Evolutionary conservation across 176 grass and related monocot genomes (phyloP), one percentile per base, ranked within the genome.

Genomic region (Metroxylon sagu): DNA sequence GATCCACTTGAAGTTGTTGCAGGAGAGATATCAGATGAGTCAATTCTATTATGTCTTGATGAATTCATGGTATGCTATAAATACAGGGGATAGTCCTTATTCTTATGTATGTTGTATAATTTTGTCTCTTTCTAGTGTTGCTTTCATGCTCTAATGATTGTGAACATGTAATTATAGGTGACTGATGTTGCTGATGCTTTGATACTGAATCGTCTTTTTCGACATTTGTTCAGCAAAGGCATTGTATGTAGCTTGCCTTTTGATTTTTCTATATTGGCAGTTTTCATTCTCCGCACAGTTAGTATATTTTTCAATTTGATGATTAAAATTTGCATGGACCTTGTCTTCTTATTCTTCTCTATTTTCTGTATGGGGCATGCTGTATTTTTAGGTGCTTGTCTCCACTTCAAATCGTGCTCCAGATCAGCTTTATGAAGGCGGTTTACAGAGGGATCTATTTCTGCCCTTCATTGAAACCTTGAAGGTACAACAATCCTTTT

Each of bases 1-100:
- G 92, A 97, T 78, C 92, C 92, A 26, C 92, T 97, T 80, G 92
- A 97, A 56, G 79, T 97, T 17, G 84, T 97, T 63, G 92, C 92
- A 61, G 81, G 87, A 73, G 92, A 97, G 81, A 88, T 97, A 82
- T 91, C 92, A 21, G 87, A 97, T 77, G 92, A 88, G 21, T 81
- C 92, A 53, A 82, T 91, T 71, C 72, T 97, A 74, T 75, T 97
- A 63, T 97, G 92, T 72, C 69, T 97, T 71, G 90, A 95, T 82
- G 90, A 95, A 68, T 95, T 95, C 79, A 95, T 95, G 90, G 90
- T 95, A 82, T 66, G 70, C 64, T 4, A 27, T 52, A 35, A 15
- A 23, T 25, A 49, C 6, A 50, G 25, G 26, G 8, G 23, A 74
- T 50, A 18, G 27, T 66, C 29, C 6, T 79, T 55, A 26, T 26